phyloP scores from a whole-genome alignment of 306 rosid species.

The Begonia fuchsioides region DNA sequence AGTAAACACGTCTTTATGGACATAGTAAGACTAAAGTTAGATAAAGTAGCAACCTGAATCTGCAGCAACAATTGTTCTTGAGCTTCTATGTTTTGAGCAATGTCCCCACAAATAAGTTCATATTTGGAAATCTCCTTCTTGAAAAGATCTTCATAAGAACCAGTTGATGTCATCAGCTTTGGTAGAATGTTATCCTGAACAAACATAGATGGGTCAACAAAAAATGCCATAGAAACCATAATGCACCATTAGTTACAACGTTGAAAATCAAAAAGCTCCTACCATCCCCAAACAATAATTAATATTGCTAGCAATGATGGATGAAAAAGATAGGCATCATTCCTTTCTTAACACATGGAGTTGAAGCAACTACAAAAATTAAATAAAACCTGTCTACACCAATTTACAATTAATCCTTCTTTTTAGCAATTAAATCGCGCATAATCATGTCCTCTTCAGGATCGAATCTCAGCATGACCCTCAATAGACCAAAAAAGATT shows the following conservation, averaged over 20 bases:
- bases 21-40: neutral
- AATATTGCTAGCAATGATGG: neutral
- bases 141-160: slow-evolving; percentile 95
- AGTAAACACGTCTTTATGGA: no score
- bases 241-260: slow-evolving; percentile 7
- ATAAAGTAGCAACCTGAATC: slow-evolving; percentile 51
- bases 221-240: slow-evolving; percentile 3
- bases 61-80: slow-evolving; percentile 85
- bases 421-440: no score
- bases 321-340: no score
- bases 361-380: no score
- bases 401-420: no score
- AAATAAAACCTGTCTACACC: no score
- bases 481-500: no score
- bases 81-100: slow-evolving; percentile 82
- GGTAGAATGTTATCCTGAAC: slow-evolving; percentile 96
- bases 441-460: no score
- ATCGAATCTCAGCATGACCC: no score
- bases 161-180: slow-evolving; percentile 95
- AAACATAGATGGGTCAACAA: slow-evolving; percentile 15
- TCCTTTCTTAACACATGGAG: no score
- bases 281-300: neutral
- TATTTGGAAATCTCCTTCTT: slow-evolving; percentile 83
- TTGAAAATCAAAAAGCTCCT: neutral
- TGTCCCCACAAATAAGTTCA: slow-evolving; percentile 76